Conservation (phyloP, 805 yeast genomes). For the Wickerhamia fluorescens region DNA sequence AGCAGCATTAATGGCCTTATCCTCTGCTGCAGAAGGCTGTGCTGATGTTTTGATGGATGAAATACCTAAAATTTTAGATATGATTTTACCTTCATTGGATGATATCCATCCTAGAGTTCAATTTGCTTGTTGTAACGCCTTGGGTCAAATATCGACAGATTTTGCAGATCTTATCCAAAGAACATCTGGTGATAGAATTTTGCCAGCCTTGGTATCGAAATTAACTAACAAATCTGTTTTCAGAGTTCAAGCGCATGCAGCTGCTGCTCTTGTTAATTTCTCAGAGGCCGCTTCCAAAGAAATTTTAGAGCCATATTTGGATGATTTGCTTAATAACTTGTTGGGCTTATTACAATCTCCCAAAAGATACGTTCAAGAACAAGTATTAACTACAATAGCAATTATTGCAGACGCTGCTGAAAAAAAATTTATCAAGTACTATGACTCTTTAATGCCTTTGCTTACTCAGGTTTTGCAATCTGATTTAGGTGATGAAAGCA, state of each 20-base stretch:
- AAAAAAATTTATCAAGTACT: conserved; percentile 79
- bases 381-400: conserved; percentile 92
- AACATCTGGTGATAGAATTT: conserved; percentile 66
- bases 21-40: conserved; percentile 97
- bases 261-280: conserved; percentile 95
- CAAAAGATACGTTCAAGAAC: conserved; percentile 92
- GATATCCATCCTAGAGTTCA: conserved; percentile 94
- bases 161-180: conserved; percentile 86
- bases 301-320: conserved; percentile 87
- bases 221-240: conserved; percentile 69
- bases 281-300: conserved; percentile 87
- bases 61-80: conserved; percentile 71
- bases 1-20: conserved; percentile 94
- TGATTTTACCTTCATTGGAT: conserved; percentile 76
- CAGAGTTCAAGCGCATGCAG: conserved; percentile 96
- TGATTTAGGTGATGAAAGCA: conserved; percentile 72
- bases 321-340: conserved; percentile 66
- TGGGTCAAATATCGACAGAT: conserved; percentile 96
- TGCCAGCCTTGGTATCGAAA: conserved; percentile 84
- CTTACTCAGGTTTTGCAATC: conserved; percentile 70
- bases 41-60: conserved; percentile 78
- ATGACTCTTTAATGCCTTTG: conserved; percentile 90
- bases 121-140: conserved; percentile 93
- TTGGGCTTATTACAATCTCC: conserved; percentile 75
- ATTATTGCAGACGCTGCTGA: conserved; percentile 96